Evolutionary conservation across 2,329 filamentous ascomycete genomes (phyloP).

Genomic region (Nannizziopsis barbatae): DNA sequence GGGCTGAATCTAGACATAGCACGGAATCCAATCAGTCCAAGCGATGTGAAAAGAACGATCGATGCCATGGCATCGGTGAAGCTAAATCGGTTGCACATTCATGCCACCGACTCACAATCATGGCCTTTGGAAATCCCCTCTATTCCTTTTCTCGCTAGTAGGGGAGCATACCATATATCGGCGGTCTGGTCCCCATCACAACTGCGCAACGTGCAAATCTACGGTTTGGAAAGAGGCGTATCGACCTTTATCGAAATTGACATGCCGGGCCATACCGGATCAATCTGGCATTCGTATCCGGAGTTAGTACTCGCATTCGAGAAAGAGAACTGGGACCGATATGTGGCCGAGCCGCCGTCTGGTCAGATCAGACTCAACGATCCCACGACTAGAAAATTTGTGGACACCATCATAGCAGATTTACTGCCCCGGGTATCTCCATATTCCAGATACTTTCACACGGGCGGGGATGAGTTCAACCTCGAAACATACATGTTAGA

Average conservation of each 20-base stretch:
- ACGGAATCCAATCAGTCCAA: constrained; percentile 57
- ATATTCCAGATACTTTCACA: constrained; percentile 68
- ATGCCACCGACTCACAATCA: constrained; percentile 39
- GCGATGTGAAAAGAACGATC: constrained; percentile 61
- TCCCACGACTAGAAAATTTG: constrained; percentile 55
- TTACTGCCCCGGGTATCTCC: constrained; percentile 59
- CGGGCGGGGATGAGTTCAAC: constrained; percentile 80
- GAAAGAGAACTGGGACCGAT: constrained; percentile 42
- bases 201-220: constrained; percentile 55
- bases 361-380: constrained; percentile 67
- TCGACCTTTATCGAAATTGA: constrained; percentile 67
- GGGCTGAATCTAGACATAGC: constrained; percentile 71
- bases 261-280: constrained; percentile 66
- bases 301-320: constrained; percentile 59
- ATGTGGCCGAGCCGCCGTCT: constrained; percentile 45
- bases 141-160: constrained; percentile 57
- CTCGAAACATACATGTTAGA: constrained; percentile 63
- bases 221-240: constrained; percentile 58
- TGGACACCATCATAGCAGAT: constrained; percentile 63
- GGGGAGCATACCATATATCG: constrained; percentile 60
- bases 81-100: constrained; percentile 41
- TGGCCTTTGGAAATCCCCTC: constrained; percentile 58
- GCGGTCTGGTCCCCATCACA: constrained; percentile 58
- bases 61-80: constrained; percentile 52
- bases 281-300: constrained; percentile 55